Evolutionary conservation across 2,329 filamentous ascomycete species (phyloP), one percentile per base, ranked within the genome.

Genomic region (Apiospora aurea): DNA sequence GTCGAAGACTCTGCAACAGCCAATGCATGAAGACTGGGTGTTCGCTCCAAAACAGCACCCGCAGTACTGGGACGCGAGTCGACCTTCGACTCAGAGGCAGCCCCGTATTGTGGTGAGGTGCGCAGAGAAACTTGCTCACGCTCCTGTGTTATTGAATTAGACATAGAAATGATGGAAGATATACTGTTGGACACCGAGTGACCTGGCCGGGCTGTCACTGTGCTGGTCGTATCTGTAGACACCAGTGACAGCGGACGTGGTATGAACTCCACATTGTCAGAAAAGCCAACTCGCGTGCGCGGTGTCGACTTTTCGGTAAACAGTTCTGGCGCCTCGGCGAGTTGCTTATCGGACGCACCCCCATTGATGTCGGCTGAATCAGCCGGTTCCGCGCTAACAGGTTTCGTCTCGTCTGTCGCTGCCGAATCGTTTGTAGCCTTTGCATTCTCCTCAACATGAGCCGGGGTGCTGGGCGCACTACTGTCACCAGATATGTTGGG

Each of bases 161-260:
- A 87, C 14, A 87, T 80, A 69, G 93, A 94, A 5, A 93, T 85
- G 57, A 96, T 86, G 0, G 94, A 97, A 5, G 93, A 95, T 67
- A 96, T 90, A 81, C 93, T 97, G 72, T 92, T 93, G 38, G 93
- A 93, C 46, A 94, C 87, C 1, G 92, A 94, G 80, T 96, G 94
- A 6, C 90, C 89, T 4, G 88, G 88, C 38, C 90, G 88, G 24
- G 91, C 87, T 0, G 93, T 94, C 70, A 90, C 84, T 2, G 93
- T 96, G 78, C 92, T 95, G 66, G 94, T 92, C 0, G 94, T 94
- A 79, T 96, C 94, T 26, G 91, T 95, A 1, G 94, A 97, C 18
- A 97, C 91, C 26, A 95, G 86, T 1, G 95, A 97, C 24, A 97
- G 83, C 0, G 95, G 95, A 14, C 94, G 89, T 6, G 93, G 93